These are phyloP conservation scores for Micractinium conductrix DNA, from an alignment of 139 green algal species.

Conservation along the genomic window DNA sequence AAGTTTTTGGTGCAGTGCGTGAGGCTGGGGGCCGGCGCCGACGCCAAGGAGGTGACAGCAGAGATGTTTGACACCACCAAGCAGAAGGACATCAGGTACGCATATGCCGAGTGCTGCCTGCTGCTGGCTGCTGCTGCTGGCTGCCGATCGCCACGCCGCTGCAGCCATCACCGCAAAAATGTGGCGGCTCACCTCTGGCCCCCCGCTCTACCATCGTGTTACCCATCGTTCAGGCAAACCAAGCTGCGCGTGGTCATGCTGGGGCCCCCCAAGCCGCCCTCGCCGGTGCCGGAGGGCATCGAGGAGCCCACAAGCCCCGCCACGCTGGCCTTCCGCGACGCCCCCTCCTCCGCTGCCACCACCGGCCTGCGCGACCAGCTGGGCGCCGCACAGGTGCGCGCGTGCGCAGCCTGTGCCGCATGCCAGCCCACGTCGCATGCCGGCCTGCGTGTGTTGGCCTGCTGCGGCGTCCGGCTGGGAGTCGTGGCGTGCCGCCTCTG, in stretches of 20 bases:
- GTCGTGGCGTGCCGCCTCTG: too few relatives aligned
- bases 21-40: slow-evolving; percentile 27
- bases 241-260: slow-evolving; percentile 76
- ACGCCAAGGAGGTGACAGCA: slow-evolving; percentile 46
- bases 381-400: slow-evolving; percentile 11
- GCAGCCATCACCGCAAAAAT: too few relatives aligned
- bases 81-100: slow-evolving; percentile 40
- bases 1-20: slow-evolving; percentile 87
- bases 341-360: not conserved
- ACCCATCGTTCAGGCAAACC: slow-evolving; percentile 45
- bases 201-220: not conserved
- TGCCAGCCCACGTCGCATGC: too few relatives aligned
- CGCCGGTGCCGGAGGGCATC: slow-evolving; percentile 47
- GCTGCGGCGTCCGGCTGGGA: too few relatives aligned
- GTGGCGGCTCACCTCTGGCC: too few relatives aligned
- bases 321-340: slow-evolving; percentile 7
- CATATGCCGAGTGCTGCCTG: not conserved
- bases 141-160: too few relatives aligned
- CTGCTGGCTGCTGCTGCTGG: not conserved
- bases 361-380: slow-evolving; percentile 11
- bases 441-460: too few relatives aligned
- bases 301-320: slow-evolving; percentile 7
- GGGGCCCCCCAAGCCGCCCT: slow-evolving; percentile 67
- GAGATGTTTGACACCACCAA: slow-evolving; percentile 65
- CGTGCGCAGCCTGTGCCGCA: too few relatives aligned